These are phyloP conservation scores for Barnettozyma botsteinii DNA, from an alignment of 805 yeast species.

Conservation along the genomic window DNA sequence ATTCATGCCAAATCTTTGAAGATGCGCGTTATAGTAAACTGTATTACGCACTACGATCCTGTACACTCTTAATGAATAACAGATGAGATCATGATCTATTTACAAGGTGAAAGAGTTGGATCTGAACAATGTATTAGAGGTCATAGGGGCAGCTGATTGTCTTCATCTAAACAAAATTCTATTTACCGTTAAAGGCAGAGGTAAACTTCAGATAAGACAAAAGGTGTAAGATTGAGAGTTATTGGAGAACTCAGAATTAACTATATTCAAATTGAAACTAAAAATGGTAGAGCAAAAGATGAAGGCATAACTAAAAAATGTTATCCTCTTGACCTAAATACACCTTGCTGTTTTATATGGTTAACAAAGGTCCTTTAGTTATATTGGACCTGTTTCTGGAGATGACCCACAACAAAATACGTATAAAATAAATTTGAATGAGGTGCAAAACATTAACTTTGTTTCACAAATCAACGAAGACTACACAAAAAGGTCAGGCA, in stretches of 20 bases:
- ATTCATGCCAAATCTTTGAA: too few relatives aligned
- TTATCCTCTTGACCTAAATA: neutral
- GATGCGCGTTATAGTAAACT: too few relatives aligned
- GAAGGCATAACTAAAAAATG: neutral
- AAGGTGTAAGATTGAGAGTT: conserved; percentile 1
- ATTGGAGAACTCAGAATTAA: neutral
- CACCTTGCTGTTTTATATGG: conserved; percentile 6
- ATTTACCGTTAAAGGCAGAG: conserved; percentile 6
- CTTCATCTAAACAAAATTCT: conserved; percentile 5
- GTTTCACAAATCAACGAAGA: too few relatives aligned
- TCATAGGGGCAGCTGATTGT: conserved; percentile 8
- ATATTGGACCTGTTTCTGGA: neutral
- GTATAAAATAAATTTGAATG: neutral
- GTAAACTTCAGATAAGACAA: conserved; percentile 2
- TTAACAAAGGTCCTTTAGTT: too few relatives aligned
- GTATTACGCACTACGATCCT: too few relatives aligned
- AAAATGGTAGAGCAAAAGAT: conserved; percentile 5
- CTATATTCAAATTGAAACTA: neutral
- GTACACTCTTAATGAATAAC: neutral
- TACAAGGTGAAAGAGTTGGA: conserved; percentile 7
- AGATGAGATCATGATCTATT: conserved; percentile 1
- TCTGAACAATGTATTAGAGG: conserved; percentile 9
- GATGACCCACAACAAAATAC: neutral
- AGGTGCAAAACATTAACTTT: neutral
- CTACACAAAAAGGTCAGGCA: too few relatives aligned